Evolutionary conservation across 257 asterid genomes (phyloP).

Genomic region (Scutellaria baicalensis): DNA sequence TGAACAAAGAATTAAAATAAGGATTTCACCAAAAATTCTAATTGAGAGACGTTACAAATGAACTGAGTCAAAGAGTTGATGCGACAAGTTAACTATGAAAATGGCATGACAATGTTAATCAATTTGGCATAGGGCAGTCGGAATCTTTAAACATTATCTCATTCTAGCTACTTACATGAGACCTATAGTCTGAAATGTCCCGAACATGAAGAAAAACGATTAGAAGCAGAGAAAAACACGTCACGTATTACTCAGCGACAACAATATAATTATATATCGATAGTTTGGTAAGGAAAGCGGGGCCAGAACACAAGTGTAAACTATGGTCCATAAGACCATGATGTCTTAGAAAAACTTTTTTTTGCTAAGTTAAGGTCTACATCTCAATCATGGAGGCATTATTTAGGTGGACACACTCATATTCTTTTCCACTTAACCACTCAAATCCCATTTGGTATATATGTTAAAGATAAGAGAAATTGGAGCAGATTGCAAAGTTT

Average conservation of each 20-base stretch:
- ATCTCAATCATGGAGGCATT: constrained; percentile 65
- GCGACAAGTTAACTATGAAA: no score
- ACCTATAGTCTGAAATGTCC: no score
- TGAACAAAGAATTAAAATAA: no score
- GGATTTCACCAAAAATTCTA: no score
- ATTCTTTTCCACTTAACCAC: constrained; percentile 40
- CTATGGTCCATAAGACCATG: constrained; percentile 12
- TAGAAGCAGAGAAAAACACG: no score
- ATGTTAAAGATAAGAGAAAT: constrained; percentile 23
- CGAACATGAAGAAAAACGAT: no score
- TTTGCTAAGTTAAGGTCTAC: constrained; percentile 40
- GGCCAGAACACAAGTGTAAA: constrained; percentile 16
- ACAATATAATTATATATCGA: neutral
- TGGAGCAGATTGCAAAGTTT: constrained; percentile 25
- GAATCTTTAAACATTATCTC: no score
- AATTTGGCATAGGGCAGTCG: no score
- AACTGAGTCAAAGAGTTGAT: no score
- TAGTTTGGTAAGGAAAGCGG: neutral
- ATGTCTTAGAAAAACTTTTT: constrained; percentile 15
- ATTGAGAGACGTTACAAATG: no score
- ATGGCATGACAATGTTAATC: no score
- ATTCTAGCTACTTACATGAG: no score
- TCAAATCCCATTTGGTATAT: constrained; percentile 19
- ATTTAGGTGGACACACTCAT: constrained; percentile 44
- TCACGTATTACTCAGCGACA: neutral